Evolutionary conservation across 352 stramenopile species (phyloP), one percentile per base, ranked within the genome.

Genomic region (Elongisporangium prolatum): DNA sequence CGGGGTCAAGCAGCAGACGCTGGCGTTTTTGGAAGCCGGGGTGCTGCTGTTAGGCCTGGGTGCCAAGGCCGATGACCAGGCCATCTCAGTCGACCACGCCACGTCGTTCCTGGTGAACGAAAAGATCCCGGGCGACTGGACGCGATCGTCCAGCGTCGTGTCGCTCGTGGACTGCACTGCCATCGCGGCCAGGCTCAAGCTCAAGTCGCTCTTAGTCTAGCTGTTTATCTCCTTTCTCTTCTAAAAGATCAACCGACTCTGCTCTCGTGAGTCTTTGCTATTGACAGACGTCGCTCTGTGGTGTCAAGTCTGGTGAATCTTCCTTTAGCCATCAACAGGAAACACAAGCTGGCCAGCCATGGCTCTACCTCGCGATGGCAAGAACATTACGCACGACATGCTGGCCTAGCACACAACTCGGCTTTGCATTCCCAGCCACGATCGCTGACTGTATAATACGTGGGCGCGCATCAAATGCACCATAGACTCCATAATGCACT

Each of bases 401-500:
- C 48, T 81, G 16, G 34, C 34, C 11, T 54, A 50, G 58, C 71
- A 17, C 77, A 70, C 57, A 78, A 72, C 67, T 78, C 17, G 69
- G 62, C 28, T 59, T 57, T 1, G 58, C 34, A 0, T 60, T 68
- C 20, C 63, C 52, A 4, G 60, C 59, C 38, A 64, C 65, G 20
- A 55, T 74, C 77, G 24, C 65, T 90, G 0, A 60, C n/a, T n/a
- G n/a, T n/a, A n/a, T n/a, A 68, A 0, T 67, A 82, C 48, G 62
- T 90, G 4, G 56, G 67, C 1, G 88, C 49, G 77, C 77, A 4
- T n/a, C n/a, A n/a, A n/a, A n/a, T n/a, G n/a, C n/a, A n/a, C n/a
- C n/a, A n/a, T n/a, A n/a, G n/a, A n/a, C n/a, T 90, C 80, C 10
- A 58, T 90, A 28, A 65, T 86, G 25, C 80, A 84, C 57, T 67